phyloP scores from a whole-genome alignment of 768 basidiomycete species.

The Auricularia auricula-judae region DNA sequence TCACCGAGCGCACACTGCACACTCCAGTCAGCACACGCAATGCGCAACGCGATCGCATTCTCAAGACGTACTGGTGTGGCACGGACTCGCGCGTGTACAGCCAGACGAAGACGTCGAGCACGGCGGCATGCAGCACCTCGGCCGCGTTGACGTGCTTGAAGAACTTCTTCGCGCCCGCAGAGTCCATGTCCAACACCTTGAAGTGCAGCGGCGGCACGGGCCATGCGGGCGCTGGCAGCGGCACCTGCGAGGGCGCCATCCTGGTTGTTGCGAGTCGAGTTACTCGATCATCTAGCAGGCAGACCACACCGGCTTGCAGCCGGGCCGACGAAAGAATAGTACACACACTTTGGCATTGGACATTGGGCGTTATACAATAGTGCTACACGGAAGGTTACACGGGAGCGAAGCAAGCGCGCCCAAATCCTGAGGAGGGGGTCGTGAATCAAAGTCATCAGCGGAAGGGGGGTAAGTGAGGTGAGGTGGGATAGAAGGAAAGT shows the following conservation, averaged over 20 bases:
- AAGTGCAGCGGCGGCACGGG: constrained; percentile 46
- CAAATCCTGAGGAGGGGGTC: background rate
- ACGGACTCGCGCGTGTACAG: constrained; percentile 33
- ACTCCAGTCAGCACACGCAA: background rate
- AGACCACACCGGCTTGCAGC: too few species aligned
- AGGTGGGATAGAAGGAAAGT: background rate
- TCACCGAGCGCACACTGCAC: constrained; percentile 12
- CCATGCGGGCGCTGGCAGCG: constrained; percentile 26
- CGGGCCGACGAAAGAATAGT: background rate
- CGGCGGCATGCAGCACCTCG: constrained; percentile 25
- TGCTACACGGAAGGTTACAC: background rate
- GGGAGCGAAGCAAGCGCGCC: background rate
- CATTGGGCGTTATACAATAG: background rate
- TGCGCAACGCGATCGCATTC: constrained; percentile 1
- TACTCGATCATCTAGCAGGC: too few species aligned
- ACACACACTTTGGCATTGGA: background rate
- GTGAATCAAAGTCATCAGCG: background rate
- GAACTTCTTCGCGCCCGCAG: constrained; percentile 49
- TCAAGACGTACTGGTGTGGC: constrained; percentile 28
- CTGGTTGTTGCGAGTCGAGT: too few species aligned
- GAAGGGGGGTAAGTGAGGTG: background rate
- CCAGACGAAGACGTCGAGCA: constrained; percentile 27
- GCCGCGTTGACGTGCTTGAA: constrained; percentile 36
- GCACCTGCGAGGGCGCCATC: constrained; percentile 9
- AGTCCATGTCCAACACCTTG: constrained; percentile 45